Conservation (phyloP, 2,329 filamentous ascomycete genomes). For the Arthrobotrys musiformis region DNA sequence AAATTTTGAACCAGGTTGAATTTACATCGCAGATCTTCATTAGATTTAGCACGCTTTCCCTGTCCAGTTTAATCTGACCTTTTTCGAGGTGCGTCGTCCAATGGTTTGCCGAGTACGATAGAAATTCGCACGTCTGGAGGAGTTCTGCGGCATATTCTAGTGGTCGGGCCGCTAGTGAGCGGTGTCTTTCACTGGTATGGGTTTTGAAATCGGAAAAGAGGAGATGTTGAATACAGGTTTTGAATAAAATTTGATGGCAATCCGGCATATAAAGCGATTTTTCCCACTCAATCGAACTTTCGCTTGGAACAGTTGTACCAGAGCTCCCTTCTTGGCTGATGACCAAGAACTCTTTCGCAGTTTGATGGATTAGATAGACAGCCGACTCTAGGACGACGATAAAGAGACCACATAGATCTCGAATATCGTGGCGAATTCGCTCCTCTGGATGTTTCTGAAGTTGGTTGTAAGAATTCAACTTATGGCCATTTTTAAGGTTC, state of each 20-base stretch:
- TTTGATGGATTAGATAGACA: slow-evolving; percentile 59
- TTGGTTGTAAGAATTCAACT: slow-evolving; percentile 26
- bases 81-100: not conserved
- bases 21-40: not conserved
- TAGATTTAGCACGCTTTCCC: not conserved
- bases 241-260: not conserved
- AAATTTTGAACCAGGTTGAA: not conserved
- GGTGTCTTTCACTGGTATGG: too few species aligned
- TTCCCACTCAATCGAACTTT: not conserved
- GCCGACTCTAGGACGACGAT: slow-evolving; percentile 61
- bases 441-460: slow-evolving; percentile 43
- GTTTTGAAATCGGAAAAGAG: not conserved
- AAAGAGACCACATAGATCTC: slow-evolving; percentile 62
- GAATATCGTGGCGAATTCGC: slow-evolving; percentile 56
- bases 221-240: not conserved
- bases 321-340: not conserved
- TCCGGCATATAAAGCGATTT: not conserved
- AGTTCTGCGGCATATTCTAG: not conserved
- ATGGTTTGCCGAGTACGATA: not conserved
- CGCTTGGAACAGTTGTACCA: not conserved
- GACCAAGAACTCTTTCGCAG: slow-evolving; percentile 63
- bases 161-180: not conserved
- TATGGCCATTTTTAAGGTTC: slow-evolving; percentile 34
- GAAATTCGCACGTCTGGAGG: not conserved
- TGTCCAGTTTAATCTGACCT: not conserved